Evolutionary conservation across 768 basidiomycete genomes (phyloP).

Genomic region (Suillus hirtellus): DNA sequence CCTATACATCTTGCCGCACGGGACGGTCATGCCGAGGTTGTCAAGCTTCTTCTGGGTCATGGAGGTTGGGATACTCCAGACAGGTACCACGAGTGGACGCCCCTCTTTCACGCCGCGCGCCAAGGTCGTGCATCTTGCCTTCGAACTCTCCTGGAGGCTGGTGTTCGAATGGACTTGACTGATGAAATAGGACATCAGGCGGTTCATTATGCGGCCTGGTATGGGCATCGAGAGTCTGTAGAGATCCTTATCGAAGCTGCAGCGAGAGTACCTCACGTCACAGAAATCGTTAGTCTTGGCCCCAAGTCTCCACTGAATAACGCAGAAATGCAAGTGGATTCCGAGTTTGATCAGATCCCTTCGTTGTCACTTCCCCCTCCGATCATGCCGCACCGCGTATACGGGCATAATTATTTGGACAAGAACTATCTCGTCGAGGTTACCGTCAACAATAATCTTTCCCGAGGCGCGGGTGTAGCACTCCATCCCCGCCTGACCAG

Average conservation of each 20-base stretch:
- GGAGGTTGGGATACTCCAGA: slow-evolving; percentile 86
- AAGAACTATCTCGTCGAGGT: slow-evolving; percentile 84
- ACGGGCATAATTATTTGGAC: slow-evolving; percentile 95
- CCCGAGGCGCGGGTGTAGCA: slow-evolving; percentile 45
- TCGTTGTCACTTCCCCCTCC: slow-evolving; percentile 95
- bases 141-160: slow-evolving; percentile 74
- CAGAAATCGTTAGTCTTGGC: slow-evolving; percentile 19
- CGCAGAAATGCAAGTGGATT: slow-evolving; percentile 45
- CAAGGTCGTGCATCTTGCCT: slow-evolving; percentile 80
- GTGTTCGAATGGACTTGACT: slow-evolving; percentile 67
- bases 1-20: slow-evolving; percentile 95
- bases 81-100: slow-evolving; percentile 99
- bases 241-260: slow-evolving; percentile 52
- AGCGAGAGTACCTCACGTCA: slow-evolving; percentile 19
- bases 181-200: slow-evolving; percentile 88
- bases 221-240: slow-evolving; percentile 77
- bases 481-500: slow-evolving; percentile 75
- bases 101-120: slow-evolving; percentile 91
- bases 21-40: slow-evolving; percentile 87
- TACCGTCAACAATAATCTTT: slow-evolving; percentile 64
- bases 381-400: slow-evolving; percentile 96
- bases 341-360: slow-evolving; percentile 90
- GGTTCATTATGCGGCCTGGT: slow-evolving; percentile 96
- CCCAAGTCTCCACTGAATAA: slow-evolving; percentile 23
- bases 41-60: slow-evolving; percentile 68